Evolutionary conservation across 2,329 filamentous ascomycete genomes (phyloP).

Genomic region (Rhynchosporium secalis): DNA sequence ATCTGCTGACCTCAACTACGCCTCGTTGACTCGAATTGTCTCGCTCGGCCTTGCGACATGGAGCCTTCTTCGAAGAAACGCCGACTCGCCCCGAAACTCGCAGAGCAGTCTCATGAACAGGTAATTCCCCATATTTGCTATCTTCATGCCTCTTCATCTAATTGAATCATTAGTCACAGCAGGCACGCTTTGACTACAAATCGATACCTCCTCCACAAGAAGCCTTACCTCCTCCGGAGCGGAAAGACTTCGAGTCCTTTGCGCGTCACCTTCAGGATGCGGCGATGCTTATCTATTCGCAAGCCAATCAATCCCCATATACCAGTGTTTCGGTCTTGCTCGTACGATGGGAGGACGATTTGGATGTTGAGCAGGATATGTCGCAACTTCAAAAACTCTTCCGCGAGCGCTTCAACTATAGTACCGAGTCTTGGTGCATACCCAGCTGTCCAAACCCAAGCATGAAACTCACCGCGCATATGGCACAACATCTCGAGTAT

Average conservation of each 20-base stretch:
- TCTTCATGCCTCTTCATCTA: constrained; percentile 17
- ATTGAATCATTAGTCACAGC: constrained; percentile 31
- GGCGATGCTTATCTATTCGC: constrained; percentile 65
- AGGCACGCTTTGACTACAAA: constrained; percentile 38
- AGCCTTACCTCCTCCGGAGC: constrained; percentile 38
- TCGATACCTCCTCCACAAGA: constrained; percentile 36
- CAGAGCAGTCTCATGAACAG: constrained; percentile 40
- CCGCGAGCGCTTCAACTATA: constrained; percentile 60
- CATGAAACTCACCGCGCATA: constrained; percentile 60
- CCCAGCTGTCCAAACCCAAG: constrained; percentile 59
- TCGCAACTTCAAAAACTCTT: constrained; percentile 57
- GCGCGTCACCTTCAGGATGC: constrained; percentile 68
- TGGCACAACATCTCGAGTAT: constrained; percentile 60
- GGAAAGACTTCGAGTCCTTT: constrained; percentile 62
- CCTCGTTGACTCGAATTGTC: constrained; percentile 17
- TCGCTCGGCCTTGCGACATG: constrained; percentile 34
- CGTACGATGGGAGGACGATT: constrained; percentile 63
- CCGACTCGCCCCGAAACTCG: constrained; percentile 40
- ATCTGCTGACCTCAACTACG: constrained; percentile 23
- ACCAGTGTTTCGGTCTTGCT: constrained; percentile 60
- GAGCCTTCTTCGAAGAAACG: constrained; percentile 42
- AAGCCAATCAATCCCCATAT: constrained; percentile 59
- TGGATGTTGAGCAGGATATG: constrained; percentile 54
- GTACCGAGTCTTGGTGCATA: constrained; percentile 61
- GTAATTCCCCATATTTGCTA: constrained; percentile 27